Base-by-base conservation (phyloP, 768 basidiomycete species). In the Leccinum rimulosum region DNA sequence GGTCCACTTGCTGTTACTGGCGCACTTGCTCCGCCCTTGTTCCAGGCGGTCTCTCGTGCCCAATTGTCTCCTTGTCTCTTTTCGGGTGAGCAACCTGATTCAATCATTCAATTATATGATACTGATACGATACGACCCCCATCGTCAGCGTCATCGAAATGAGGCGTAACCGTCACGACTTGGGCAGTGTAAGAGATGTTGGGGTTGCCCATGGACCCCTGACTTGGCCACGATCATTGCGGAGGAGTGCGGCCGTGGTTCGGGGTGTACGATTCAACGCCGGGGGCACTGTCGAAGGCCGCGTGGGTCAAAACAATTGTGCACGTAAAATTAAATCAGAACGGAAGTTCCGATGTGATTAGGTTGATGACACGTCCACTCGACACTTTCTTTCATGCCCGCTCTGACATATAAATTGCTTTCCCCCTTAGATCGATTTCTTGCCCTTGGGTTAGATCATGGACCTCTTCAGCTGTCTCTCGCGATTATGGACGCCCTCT, bases 171-270 rank as follows among this genome's bases (percentile, higher is more conserved):
- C 43, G 19, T n/a, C 11, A n/a, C 43, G 43, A 45, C 19, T 10
- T 19, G n/a, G 43, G 43, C 11, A 19, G 43, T 45, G 43, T 45
- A 19, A 19, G 43, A 55, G 28, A 47, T 10, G 49, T 49, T 60
- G 52, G 31, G 25, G 22, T 56, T 52, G 38, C 30, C 11, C 12
- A 17, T 28, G 52, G 17, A 47, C 22, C 54, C 2, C 35, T 40
- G 59, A 55, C 57, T 60, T 54, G 68, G 48, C 68, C 69, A 57
- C 66, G 69, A 54, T 70, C 52, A 71, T 66, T 45, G 52, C 68
- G 64, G 68, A 62, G 35, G 51, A 52, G 27, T 45, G 43, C 43
- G 43, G 43, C 19, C 19, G 19, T 19, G 43, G 43, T 45, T 19
- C 43, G 43, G 43, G n/a, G 10, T 45, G 43, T 19, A 19, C 43